Percentiles rank a stretch among this genome's conserved stretches.
These are phyloP conservation scores for Hordeum marinum DNA, from an alignment of 176 grass and related monocot species.

Conservation along the genomic window DNA sequence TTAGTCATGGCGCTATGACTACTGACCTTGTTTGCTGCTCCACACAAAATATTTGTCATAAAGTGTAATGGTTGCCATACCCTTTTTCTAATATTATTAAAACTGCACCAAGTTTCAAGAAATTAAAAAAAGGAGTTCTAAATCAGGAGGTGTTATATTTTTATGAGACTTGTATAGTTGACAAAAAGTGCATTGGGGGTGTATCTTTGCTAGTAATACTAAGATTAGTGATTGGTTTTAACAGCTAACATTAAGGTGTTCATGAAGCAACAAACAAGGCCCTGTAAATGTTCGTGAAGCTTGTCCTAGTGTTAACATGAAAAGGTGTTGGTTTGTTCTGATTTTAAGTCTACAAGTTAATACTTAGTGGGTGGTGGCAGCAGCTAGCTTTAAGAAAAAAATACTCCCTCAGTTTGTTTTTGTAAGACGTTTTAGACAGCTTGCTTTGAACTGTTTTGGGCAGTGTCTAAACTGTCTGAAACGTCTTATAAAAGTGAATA, in stretches of 20 bases:
- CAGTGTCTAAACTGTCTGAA: too few relatives aligned
- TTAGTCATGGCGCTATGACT: neutral
- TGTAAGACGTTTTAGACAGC: too few relatives aligned
- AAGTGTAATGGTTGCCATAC: neutral
- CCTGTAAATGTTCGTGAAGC: neutral
- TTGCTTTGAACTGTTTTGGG: too few relatives aligned
- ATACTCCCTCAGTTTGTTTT: neutral
- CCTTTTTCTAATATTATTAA: neutral
- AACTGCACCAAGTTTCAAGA: neutral
- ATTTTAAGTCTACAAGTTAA: neutral
- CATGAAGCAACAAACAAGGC: neutral
- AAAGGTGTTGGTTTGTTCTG: neutral
- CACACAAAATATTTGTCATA: neutral
- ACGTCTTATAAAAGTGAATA: too few relatives aligned
- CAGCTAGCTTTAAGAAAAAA: neutral
- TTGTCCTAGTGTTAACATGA: slow-evolving; percentile 4
- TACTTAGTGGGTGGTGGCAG: neutral
- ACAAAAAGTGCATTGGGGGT: neutral
- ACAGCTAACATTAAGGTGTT: neutral
- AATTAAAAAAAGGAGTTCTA: neutral
- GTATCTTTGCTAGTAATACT: neutral
- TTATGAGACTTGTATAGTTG: neutral
- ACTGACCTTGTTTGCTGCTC: neutral
- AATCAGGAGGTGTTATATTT: neutral
- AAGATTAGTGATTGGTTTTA: neutral